These are phyloP conservation scores for Trametes maxima DNA, from an alignment of 768 basidiomycete species.

Conservation along the genomic window DNA sequence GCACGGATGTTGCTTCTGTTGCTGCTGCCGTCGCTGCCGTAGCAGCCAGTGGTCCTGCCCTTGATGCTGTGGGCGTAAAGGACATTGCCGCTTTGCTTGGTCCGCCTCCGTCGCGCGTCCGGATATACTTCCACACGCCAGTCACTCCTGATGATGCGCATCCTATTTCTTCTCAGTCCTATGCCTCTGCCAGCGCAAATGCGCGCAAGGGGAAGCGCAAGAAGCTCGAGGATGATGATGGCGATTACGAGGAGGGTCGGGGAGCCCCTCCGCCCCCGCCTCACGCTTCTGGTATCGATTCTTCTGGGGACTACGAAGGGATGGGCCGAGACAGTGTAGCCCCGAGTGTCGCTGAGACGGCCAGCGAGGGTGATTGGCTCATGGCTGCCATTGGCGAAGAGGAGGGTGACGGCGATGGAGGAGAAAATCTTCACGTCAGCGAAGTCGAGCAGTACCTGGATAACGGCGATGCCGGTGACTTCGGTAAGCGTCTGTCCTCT, in stretches of 20 bases:
- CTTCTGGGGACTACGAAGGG: conserved; percentile 44
- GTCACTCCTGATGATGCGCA: conserved; percentile 80
- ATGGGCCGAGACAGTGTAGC: conserved; percentile 63
- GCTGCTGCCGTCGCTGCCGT: conserved; percentile 12
- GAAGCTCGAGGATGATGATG: conserved; percentile 89
- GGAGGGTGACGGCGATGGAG: conserved; percentile 27
- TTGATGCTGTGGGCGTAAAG: conserved; percentile 24
- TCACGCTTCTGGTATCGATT: conserved; percentile 44
- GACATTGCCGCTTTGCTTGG: conserved; percentile 31
- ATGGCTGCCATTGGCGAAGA: conserved; percentile 83
- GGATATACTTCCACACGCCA: conserved; percentile 92
- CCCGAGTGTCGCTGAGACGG: conserved; percentile 62
- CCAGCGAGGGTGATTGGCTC: conserved; percentile 82
- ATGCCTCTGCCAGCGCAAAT: conserved; percentile 52
- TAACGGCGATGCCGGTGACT: conserved; percentile 31
- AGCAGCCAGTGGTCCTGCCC: conserved; percentile 16
- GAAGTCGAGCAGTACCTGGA: conserved; percentile 28
- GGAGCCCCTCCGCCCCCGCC: conserved; percentile 66
- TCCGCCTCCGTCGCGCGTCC: conserved; percentile 76
- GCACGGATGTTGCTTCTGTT: conserved; percentile 20
- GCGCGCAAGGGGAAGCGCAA: conserved; percentile 81
- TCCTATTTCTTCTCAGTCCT: conserved; percentile 66
- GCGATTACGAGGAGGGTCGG: conserved; percentile 73
- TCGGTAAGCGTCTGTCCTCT: conserved; percentile 36
- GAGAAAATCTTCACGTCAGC: conserved; percentile 25